A percentile compares a stretch with the other conserved stretches of the same genome.
Conservation (phyloP, 129 eudicot species). For the Flaveria ramosissima region DNA sequence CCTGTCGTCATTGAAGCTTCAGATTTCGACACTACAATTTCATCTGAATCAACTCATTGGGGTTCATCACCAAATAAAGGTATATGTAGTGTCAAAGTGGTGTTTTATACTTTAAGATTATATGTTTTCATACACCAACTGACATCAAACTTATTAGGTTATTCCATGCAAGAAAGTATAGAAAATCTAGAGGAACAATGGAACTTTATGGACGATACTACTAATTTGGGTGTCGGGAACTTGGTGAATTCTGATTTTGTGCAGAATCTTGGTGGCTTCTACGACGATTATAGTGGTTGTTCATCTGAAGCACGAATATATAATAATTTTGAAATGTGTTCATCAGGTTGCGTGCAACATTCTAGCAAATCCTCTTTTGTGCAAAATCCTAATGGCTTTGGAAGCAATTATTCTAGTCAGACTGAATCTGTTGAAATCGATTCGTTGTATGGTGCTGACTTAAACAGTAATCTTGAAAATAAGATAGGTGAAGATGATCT, state of each 20-base stretch:
- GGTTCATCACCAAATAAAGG: slow-evolving; percentile 24
- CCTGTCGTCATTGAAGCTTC: slow-evolving; percentile 3
- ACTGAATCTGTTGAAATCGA: neutral
- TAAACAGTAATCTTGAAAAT: slow-evolving; percentile 9
- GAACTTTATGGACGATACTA: slow-evolving; percentile 2
- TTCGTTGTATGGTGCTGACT: slow-evolving; percentile 5
- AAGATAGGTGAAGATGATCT: slow-evolving; percentile 28
- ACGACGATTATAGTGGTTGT: slow-evolving; percentile 10
- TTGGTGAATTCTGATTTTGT: neutral
- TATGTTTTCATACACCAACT: neutral
- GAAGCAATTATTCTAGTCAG: slow-evolving; percentile 7
- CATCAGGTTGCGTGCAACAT: slow-evolving; percentile 1
- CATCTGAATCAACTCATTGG: neutral
- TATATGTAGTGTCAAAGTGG: neutral
- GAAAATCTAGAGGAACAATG: slow-evolving; percentile 18
- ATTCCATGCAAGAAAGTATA: slow-evolving; percentile 21
- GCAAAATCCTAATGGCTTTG: neutral
- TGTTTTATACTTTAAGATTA: neutral
- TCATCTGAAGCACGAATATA: neutral
- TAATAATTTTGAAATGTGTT: neutral
- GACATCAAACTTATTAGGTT: neutral
- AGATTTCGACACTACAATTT: neutral
- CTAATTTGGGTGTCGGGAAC: slow-evolving; percentile 11
- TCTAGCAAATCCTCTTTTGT: no score
- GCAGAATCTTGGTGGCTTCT: slow-evolving; percentile 19